Percentiles rank a stretch among this genome's conserved stretches.
phyloP scores from a whole-genome alignment of 108 stramenopile species.

The Pseudonitzschia multiseries region DNA sequence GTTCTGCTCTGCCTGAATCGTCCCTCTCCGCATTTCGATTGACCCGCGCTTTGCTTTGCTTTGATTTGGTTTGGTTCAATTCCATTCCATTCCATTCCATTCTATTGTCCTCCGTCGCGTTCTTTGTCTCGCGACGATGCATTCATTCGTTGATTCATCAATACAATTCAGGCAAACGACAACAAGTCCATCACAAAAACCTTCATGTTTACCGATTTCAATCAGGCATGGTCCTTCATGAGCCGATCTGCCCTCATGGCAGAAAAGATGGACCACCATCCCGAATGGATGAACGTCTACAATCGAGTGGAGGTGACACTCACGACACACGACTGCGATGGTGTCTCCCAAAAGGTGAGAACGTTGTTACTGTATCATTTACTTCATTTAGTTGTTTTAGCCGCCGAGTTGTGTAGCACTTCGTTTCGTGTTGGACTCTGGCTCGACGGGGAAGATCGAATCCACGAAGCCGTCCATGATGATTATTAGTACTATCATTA shows the following conservation, averaged over 20 bases:
- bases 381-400: too few species aligned
- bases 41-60: neutral
- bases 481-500: too few species aligned
- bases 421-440: neutral
- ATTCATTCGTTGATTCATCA: neutral
- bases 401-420: too few species aligned
- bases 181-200: constrained; percentile 67
- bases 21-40: neutral
- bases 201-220: constrained; percentile 82
- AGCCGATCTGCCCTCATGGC: constrained; percentile 80
- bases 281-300: constrained; percentile 98
- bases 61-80: too few species aligned
- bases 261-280: constrained; percentile 97
- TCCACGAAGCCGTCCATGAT: too few species aligned
- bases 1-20: too few species aligned
- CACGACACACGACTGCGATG: constrained; percentile 82
- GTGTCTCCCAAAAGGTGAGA: constrained; percentile 76
- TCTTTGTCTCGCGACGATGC: neutral
- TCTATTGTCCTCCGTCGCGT: too few species aligned
- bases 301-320: constrained; percentile 87
- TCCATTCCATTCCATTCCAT: too few species aligned
- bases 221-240: constrained; percentile 95
- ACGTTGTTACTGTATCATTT: too few species aligned
- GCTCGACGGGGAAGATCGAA: neutral
- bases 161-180: constrained; percentile 20